Percentiles rank a stretch among this genome's conserved stretches.
phyloP scores from a whole-genome alignment of 2,329 filamentous ascomycete genomes.

The Arthrobotrys iridis region DNA sequence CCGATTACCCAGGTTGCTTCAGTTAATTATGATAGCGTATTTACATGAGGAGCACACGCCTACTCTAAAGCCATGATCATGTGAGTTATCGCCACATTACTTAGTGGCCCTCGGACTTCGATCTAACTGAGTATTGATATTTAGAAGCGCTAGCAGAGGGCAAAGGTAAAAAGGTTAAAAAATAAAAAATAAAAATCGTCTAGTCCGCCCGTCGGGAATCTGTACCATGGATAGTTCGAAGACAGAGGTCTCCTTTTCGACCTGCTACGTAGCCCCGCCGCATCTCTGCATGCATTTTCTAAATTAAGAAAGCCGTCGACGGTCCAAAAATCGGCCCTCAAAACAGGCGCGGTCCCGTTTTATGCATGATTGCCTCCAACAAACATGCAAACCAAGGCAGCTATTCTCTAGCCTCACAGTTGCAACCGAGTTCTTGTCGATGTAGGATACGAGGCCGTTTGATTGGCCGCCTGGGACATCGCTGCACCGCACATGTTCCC shows the following conservation, averaged over 20 bases:
- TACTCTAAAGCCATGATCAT: too few relatives aligned
- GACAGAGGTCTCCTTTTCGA: neutral
- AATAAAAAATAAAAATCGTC: neutral
- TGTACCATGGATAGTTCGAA: neutral
- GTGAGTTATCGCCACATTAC: too few relatives aligned
- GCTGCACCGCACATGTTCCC: neutral
- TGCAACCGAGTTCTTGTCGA: neutral
- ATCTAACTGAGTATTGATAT: too few relatives aligned
- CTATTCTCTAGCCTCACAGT: too few relatives aligned
- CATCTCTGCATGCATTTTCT: neutral
- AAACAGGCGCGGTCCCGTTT: constrained; percentile 7
- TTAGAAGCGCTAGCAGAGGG: too few relatives aligned
- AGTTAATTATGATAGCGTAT: too few relatives aligned
- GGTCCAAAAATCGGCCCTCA: neutral
- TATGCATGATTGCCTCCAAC: constrained; percentile 18
- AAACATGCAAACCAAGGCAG: neutral
- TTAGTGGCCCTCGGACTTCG: too few relatives aligned
- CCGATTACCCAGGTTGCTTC: too few relatives aligned
- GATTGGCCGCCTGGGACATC: constrained; percentile 15
- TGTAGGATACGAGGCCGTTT: neutral
- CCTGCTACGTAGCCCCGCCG: neutral
- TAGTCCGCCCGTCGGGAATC: neutral
- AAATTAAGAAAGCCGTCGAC: neutral
- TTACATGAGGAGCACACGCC: too few relatives aligned
- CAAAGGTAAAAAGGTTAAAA: too few relatives aligned